Conservation (phyloP, 208 protist genomes). For the Crithidia mellificae region DNA sequence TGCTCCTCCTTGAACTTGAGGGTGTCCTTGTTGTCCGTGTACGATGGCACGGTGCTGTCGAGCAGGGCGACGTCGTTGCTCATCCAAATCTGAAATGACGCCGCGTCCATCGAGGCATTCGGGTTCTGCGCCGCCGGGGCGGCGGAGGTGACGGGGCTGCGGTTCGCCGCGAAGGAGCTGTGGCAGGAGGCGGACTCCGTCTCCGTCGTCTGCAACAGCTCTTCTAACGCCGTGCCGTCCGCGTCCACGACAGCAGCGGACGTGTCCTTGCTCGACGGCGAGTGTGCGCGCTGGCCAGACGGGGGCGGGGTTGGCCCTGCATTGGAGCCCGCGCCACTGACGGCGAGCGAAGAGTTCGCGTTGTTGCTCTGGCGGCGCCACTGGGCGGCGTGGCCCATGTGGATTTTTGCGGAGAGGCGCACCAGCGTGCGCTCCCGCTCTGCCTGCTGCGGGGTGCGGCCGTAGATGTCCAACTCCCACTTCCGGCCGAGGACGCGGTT, state of each 20-base stretch:
- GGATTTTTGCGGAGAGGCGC: slow-evolving; percentile 41
- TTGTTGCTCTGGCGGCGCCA: slow-evolving; percentile 17
- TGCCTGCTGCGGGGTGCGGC: slow-evolving; percentile 72
- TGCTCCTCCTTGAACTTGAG: slow-evolving; percentile 59
- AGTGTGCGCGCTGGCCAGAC: slow-evolving; percentile 7
- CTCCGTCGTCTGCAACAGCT: slow-evolving; percentile 9
- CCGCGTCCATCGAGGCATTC: slow-evolving; percentile 24
- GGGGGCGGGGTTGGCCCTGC: background rate
- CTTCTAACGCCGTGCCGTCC: slow-evolving; percentile 2
- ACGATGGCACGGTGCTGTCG: slow-evolving; percentile 43
- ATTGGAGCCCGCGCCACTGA: background rate
- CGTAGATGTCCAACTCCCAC: slow-evolving; percentile 77
- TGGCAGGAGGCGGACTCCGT: slow-evolving; percentile 12
- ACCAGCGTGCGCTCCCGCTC: slow-evolving; percentile 39
- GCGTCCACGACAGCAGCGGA: background rate
- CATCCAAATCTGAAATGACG: slow-evolving; percentile 26
- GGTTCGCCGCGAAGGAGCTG: slow-evolving; percentile 14
- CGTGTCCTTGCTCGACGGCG: slow-evolving; percentile 8
- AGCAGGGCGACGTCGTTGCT: slow-evolving; percentile 42
- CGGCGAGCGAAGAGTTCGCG: slow-evolving; percentile 13
- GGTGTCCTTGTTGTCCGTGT: slow-evolving; percentile 42
- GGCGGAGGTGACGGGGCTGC: slow-evolving; percentile 2
- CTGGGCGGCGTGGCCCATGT: slow-evolving; percentile 28
- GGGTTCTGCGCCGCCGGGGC: slow-evolving; percentile 4
- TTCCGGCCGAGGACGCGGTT: slow-evolving; percentile 53